These are phyloP conservation scores for Cordyceps tenuipes DNA, from an alignment of 2,329 filamentous ascomycete species.

Conservation along the genomic window DNA sequence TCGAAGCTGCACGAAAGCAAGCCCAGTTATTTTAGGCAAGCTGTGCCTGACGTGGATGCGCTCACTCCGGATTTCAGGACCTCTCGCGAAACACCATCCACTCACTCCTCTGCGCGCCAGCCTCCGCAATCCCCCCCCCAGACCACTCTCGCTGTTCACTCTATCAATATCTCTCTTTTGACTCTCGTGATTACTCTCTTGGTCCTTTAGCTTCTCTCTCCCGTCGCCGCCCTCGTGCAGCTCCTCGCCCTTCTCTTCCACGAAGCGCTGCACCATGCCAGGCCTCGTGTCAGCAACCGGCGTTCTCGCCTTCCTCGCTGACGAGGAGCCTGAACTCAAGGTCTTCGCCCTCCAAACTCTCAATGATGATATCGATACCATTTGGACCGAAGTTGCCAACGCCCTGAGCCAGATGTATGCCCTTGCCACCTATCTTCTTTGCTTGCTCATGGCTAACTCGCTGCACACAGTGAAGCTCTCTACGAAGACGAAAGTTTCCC, in stretches of 20 bases:
- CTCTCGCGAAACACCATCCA: slow-evolving; percentile 24
- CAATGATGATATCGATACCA: slow-evolving; percentile 91
- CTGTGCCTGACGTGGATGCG: slow-evolving; percentile 35
- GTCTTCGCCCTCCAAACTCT: slow-evolving; percentile 91
- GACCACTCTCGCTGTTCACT: slow-evolving; percentile 1
- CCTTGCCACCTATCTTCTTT: not conserved
- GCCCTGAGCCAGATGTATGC: slow-evolving; percentile 84
- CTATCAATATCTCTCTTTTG: not conserved
- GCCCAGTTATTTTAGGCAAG: slow-evolving; percentile 23
- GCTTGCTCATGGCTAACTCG: slow-evolving; percentile 12
- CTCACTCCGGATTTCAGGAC: slow-evolving; percentile 14
- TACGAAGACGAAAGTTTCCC: slow-evolving; percentile 96
- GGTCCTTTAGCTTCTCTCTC: not conserved
- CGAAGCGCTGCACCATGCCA: slow-evolving; percentile 55
- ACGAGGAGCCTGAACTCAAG: slow-evolving; percentile 89
- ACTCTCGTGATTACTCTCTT: not conserved
- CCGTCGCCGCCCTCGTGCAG: not conserved
- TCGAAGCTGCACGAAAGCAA: not conserved
- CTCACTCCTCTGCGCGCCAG: slow-evolving; percentile 9
- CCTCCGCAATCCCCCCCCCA: slow-evolving; percentile 11
- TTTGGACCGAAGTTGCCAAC: slow-evolving; percentile 95
- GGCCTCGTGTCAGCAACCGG: slow-evolving; percentile 90
- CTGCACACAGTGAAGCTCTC: slow-evolving; percentile 67
- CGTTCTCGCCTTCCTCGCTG: slow-evolving; percentile 88
- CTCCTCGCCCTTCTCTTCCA: not conserved